A percentile compares a stretch with the other conserved stretches of the same genome.
Conservation (phyloP, 2,329 filamentous ascomycete genomes). For the Phyllosticta citrichinensis region DNA sequence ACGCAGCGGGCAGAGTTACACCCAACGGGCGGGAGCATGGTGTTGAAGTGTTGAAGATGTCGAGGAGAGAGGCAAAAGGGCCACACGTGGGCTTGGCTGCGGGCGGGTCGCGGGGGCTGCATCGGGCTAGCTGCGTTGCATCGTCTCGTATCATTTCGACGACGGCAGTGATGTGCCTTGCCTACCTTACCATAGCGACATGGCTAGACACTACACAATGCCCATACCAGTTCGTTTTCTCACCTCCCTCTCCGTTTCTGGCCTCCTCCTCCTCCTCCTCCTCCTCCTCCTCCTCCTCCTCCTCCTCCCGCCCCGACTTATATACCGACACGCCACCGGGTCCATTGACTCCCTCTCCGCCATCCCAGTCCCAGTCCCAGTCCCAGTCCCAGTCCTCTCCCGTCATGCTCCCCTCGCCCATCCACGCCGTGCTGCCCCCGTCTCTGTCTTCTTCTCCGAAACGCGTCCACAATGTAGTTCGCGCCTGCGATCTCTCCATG, state of each 20-base stretch:
- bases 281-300: no score
- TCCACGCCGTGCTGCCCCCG: slow-evolving; percentile 26
- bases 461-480: slow-evolving; percentile 27
- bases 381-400: background rate
- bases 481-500: slow-evolving; percentile 35
- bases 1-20: background rate
- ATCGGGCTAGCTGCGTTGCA: slow-evolving; percentile 9
- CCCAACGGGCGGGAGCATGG: background rate
- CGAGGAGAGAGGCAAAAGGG: no score
- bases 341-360: background rate
- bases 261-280: no score
- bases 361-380: background rate
- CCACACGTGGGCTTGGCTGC: slow-evolving; percentile 4
- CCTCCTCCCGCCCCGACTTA: background rate
- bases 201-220: no score
- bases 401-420: slow-evolving; percentile 29
- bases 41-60: background rate
- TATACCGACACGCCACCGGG: no score
- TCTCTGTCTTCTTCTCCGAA: slow-evolving; percentile 20
- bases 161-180: background rate
- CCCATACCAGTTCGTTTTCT: no score
- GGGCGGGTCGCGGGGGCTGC: background rate
- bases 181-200: background rate
- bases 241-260: no score
- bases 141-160: slow-evolving; percentile 4